These are phyloP conservation scores for Fusarium fracticaudum DNA, from an alignment of 2,329 filamentous ascomycete genomes.

Conservation along the genomic window DNA sequence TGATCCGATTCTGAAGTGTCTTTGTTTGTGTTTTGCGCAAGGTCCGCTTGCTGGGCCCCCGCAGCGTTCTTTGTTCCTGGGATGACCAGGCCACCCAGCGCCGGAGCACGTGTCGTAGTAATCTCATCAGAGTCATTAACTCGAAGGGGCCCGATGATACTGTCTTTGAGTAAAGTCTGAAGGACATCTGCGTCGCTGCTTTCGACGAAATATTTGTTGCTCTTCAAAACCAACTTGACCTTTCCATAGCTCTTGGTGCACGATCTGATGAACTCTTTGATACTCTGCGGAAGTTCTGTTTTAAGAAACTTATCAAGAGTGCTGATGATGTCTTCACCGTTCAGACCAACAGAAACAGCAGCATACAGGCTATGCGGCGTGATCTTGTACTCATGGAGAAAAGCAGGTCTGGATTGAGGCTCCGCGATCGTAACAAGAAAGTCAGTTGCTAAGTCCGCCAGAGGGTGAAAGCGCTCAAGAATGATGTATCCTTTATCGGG, in stretches of 20 bases:
- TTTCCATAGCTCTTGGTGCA: constrained; percentile 94
- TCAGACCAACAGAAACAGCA: constrained; percentile 90
- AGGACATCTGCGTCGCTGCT: constrained; percentile 89
- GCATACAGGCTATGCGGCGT: constrained; percentile 96
- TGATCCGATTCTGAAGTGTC: neutral
- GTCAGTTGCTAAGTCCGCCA: constrained; percentile 87
- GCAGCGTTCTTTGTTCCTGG: constrained; percentile 94
- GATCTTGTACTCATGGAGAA: constrained; percentile 92
- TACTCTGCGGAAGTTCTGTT: constrained; percentile 80
- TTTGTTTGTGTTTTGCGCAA: constrained; percentile 60
- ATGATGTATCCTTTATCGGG: constrained; percentile 87
- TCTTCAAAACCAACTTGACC: constrained; percentile 92
- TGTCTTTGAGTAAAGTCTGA: constrained; percentile 83
- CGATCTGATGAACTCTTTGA: constrained; percentile 78
- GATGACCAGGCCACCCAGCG: constrained; percentile 87
- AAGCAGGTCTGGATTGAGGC: constrained; percentile 86
- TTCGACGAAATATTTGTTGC: constrained; percentile 94
- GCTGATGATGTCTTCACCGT: constrained; percentile 87
- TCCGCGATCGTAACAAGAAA: constrained; percentile 97
- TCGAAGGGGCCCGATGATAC: constrained; percentile 80
- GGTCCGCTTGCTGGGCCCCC: constrained; percentile 79
- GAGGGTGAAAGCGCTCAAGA: constrained; percentile 90
- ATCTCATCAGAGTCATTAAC: constrained; percentile 77
- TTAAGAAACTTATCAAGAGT: constrained; percentile 90
- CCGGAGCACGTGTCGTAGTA: constrained; percentile 79